Evolutionary conservation across 352 stramenopile species (phyloP).

Genomic region (Halophytophthora polymorphica): DNA sequence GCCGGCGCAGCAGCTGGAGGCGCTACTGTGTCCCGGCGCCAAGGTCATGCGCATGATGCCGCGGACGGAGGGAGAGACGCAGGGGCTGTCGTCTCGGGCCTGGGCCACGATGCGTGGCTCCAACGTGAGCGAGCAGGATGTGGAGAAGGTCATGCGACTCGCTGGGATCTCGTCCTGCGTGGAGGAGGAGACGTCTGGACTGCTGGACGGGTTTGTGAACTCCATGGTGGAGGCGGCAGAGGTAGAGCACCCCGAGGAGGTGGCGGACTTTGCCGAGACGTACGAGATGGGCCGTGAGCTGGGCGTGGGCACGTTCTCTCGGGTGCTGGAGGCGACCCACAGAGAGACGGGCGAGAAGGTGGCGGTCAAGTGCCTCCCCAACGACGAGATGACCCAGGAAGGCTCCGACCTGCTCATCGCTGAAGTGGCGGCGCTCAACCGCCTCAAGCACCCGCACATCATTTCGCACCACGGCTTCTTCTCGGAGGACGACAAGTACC

Average conservation of each 20-base stretch:
- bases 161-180: conserved; percentile 53
- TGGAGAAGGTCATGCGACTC: conserved; percentile 54
- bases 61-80: conserved; percentile 48
- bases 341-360: conserved; percentile 35
- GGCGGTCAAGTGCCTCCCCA: conserved; percentile 67
- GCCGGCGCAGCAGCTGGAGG: conserved; percentile 46
- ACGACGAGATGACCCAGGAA: conserved; percentile 42
- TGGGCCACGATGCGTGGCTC: conserved; percentile 60
- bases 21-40: conserved; percentile 52
- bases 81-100: conserved; percentile 40
- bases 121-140: conserved; percentile 47
- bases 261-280: conserved; percentile 44
- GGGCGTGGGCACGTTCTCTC: conserved; percentile 55
- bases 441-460: conserved; percentile 79
- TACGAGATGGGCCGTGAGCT: conserved; percentile 62
- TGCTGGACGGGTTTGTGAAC: conserved; percentile 32
- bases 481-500: conserved; percentile 69
- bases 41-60: conserved; percentile 80
- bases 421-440: conserved; percentile 63
- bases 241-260: neutral
- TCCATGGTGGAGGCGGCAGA: conserved; percentile 23
- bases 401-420: conserved; percentile 63
- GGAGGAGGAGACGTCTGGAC: conserved; percentile 26
- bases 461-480: conserved; percentile 82
- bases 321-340: conserved; percentile 52